phyloP scores from a whole-genome alignment of 176 grass and related monocot species.

The Bothriochloa decipiens region DNA sequence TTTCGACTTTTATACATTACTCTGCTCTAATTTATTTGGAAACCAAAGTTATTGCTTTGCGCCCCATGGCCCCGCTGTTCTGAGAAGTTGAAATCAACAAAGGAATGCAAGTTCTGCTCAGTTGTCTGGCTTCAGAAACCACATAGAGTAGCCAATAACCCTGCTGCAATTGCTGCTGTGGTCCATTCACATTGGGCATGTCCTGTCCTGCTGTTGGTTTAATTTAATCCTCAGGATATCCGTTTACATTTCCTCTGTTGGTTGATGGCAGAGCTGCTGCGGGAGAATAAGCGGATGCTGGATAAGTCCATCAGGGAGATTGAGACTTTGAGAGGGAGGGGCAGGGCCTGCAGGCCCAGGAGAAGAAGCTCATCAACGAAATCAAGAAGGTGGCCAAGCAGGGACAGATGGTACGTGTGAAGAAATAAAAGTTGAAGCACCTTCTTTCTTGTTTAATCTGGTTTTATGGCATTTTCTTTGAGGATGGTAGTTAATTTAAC shows the following conservation, averaged over 20 bases:
- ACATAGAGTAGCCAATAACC: not conserved
- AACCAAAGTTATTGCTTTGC: not conserved
- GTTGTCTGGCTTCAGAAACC: not conserved
- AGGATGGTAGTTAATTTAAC: too few relatives aligned
- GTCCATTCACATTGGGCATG: not conserved
- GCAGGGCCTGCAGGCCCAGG: conserved; percentile 67
- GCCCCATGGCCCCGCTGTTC: not conserved
- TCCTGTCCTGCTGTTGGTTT: not conserved
- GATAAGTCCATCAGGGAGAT: conserved; percentile 75
- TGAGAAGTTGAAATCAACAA: not conserved
- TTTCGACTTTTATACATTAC: too few relatives aligned
- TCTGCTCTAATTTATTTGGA: too few relatives aligned
- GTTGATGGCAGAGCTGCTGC: conserved; percentile 59
- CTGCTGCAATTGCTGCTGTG: not conserved
- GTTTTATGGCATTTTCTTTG: not conserved
- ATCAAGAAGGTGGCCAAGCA: conserved; percentile 86
- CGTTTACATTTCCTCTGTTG: conserved; percentile 10
- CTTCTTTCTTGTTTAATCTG: too few relatives aligned
- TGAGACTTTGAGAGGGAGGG: conserved; percentile 86
- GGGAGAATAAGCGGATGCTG: conserved; percentile 84
- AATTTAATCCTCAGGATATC: not conserved
- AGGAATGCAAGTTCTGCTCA: not conserved
- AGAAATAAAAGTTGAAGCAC: not conserved
- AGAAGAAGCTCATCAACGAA: conserved; percentile 76
- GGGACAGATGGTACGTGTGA: conserved; percentile 64